phyloP scores from a whole-genome alignment of 1,284 basidiomycete species.

The Rhodotorula mucilaginosa region DNA sequence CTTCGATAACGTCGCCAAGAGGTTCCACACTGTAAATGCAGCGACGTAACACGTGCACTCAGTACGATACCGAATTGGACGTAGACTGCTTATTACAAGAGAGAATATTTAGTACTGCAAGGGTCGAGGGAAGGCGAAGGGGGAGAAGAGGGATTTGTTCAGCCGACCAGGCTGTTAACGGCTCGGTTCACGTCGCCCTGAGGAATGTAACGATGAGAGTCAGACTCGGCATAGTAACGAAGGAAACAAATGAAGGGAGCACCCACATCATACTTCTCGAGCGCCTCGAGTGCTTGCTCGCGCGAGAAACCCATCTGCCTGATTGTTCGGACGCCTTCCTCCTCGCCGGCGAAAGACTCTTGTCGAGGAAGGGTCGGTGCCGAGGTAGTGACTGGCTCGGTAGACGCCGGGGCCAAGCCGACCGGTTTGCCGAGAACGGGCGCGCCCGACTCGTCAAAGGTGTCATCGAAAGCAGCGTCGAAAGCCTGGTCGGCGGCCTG shows the following conservation, averaged over 20 bases:
- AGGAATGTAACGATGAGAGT: fast-evolving
- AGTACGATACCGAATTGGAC: background rate
- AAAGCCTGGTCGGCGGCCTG: conserved; percentile 7
- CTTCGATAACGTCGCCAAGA: background rate
- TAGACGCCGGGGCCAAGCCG: background rate
- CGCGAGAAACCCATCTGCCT: conserved; percentile 79
- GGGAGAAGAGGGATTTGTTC: too few relatives aligned
- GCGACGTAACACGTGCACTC: background rate
- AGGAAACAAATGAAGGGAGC: too few relatives aligned
- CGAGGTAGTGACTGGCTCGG: background rate
- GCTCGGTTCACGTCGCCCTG: conserved; percentile 68
- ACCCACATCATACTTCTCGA: conserved; percentile 60
- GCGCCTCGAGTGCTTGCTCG: conserved; percentile 67
- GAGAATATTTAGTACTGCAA: background rate
- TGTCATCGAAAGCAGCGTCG: conserved; percentile 27
- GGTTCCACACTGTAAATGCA: background rate
- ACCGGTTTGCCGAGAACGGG: conserved; percentile 13
- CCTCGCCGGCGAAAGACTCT: conserved; percentile 60
- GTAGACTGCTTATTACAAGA: background rate
- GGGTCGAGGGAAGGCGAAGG: background rate
- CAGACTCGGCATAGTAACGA: background rate
- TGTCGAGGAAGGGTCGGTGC: background rate
- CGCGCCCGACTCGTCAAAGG: background rate
- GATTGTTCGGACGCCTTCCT: conserved; percentile 70
- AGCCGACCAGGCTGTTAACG: conserved; percentile 63